Evolutionary conservation across 1,139 yeast genomes (phyloP), one percentile per base, ranked within the genome.

Genomic region (Pichia sp.): DNA sequence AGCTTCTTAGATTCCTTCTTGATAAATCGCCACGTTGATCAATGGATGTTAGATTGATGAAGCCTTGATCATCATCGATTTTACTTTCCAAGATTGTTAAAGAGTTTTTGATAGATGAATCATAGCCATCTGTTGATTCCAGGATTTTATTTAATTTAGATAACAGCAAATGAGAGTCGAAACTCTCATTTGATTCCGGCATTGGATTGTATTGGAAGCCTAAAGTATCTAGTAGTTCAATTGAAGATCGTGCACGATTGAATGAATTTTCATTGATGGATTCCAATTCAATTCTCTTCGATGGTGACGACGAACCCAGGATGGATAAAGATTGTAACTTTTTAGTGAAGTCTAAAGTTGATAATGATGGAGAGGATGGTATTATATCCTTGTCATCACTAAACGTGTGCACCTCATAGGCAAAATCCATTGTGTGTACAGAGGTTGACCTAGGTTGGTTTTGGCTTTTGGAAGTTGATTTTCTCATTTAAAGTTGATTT

Each of bases 1-100:
- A 80, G 45, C 89, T 81, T 51, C 89, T 74, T 53, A 89, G 70
- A 47, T 80, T 76, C 59, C 86, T 76, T 67, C 81, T 76, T 4
- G 81, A 69, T 41, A 81, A 71, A 2, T 81, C 74, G 0, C 89
- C 88, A n/a, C 73, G 60, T 31, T 80, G 67, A 11, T 80, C 84
- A 0, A 86, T 74, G 44, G 77, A 76, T 13, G 80, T 74, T 45
- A 83, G 64, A 39, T 72, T 66, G 25, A 69, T 27, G 47, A 52
- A 27, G 44, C 41, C 38, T 25, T 55, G 30, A 6, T 29, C 53
- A 5, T 56, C 60, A 16, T 62, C 65, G 3, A 67, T 64, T 50
- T 73, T 73, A 25, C 70, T 67, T 50, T 83, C 83, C 28, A 83
- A 63, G 2, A 75, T 60, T 5, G 67, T 61, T 52, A 84, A 70